A percentile compares a stretch with the other conserved stretches of the same genome.
These are phyloP conservation scores for Actinomucor elegans DNA, from an alignment of 371 early-diverging fungal genomes.

Conservation along the genomic window DNA sequence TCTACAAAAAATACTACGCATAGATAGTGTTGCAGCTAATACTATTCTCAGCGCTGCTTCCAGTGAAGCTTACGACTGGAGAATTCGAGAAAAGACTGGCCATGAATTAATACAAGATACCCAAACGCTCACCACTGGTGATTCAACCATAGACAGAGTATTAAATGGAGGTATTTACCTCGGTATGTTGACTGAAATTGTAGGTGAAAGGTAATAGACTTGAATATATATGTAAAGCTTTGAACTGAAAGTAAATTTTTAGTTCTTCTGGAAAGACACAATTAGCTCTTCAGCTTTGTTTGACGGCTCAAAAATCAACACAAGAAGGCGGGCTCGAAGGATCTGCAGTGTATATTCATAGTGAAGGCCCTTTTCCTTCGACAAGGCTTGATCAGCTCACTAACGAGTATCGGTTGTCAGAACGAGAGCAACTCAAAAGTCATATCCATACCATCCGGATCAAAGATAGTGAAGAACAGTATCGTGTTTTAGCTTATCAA, in stretches of 20 bases:
- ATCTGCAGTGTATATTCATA: slow-evolving; percentile 62
- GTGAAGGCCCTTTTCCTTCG: slow-evolving; percentile 64
- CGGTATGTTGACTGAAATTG: slow-evolving; percentile 62
- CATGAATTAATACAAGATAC: not conserved
- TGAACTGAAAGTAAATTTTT: not conserved
- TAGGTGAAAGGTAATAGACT: slow-evolving; percentile 56
- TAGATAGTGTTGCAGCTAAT: not conserved
- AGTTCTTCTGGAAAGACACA: slow-evolving; percentile 83
- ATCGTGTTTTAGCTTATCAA: slow-evolving; percentile 69
- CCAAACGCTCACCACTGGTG: slow-evolving; percentile 34
- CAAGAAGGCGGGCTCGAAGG: slow-evolving; percentile 62
- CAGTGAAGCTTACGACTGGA: slow-evolving; percentile 18
- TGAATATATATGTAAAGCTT: no score
- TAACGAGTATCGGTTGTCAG: slow-evolving; percentile 13
- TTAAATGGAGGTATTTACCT: slow-evolving; percentile 60
- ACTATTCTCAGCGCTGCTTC: slow-evolving; percentile 13
- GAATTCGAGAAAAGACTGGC: not conserved
- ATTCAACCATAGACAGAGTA: slow-evolving; percentile 47
- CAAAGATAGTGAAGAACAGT: slow-evolving; percentile 67
- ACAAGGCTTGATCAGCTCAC: slow-evolving; percentile 49
- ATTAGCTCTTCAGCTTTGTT: slow-evolving; percentile 77
- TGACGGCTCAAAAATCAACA: slow-evolving; percentile 61
- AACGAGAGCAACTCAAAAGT: slow-evolving; percentile 19
- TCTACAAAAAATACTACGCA: slow-evolving; percentile 9
- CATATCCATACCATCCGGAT: slow-evolving; percentile 64